These are phyloP conservation scores for Podaxis sp. DNA, from an alignment of 768 basidiomycete species.

Conservation along the genomic window DNA sequence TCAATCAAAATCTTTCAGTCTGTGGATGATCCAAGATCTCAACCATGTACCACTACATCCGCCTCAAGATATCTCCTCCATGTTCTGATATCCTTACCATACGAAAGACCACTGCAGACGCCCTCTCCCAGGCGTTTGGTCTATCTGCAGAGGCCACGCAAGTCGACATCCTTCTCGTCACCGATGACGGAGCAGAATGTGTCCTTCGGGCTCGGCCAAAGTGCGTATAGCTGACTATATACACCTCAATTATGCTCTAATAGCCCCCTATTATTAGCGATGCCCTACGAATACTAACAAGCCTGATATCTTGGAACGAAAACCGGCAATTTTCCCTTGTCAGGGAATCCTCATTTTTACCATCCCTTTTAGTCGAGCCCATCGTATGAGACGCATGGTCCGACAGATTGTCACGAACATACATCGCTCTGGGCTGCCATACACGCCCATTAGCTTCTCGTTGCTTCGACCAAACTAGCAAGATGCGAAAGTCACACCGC, in stretches of 20 bases:
- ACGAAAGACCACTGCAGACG: constrained; percentile 11
- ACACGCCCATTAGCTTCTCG: no score
- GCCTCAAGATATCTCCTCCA: constrained; percentile 5
- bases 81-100: neutral
- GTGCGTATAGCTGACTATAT: constrained; percentile 1
- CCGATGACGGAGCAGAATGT: constrained; percentile 4
- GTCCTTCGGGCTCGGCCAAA: constrained; percentile 3
- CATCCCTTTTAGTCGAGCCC: neutral
- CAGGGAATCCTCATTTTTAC: constrained; percentile 12
- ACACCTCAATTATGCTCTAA: neutral
- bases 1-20: neutral
- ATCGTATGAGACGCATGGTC: neutral
- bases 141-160: neutral
- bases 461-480: no score
- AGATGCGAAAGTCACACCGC: no score
- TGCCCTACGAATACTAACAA: neutral
- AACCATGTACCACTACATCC: constrained; percentile 14
- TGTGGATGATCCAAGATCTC: neutral
- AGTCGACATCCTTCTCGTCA: constrained; percentile 4
- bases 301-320: constrained; percentile 3
- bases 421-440: no score
- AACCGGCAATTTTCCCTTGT: constrained; percentile 6
- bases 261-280: neutral
- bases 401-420: neutral
- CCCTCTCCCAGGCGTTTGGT: constrained; percentile 11